phyloP scores from a whole-genome alignment of 306 rosid species.

The Cucurbita ficifolia region DNA sequence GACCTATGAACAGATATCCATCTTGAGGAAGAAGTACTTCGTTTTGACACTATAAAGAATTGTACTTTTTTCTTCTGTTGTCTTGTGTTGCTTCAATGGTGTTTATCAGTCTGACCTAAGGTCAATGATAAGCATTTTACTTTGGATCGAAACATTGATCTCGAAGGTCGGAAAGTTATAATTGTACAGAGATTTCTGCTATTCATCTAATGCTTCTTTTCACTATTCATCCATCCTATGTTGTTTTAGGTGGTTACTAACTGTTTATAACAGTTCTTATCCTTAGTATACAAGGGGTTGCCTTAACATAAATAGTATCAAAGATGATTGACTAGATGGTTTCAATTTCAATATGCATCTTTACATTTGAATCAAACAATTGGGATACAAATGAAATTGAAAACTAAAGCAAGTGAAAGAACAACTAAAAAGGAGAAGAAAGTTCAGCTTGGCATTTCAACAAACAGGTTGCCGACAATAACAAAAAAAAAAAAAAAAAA shows the following conservation, averaged over 20 bases:
- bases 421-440: background rate
- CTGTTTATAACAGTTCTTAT: background rate
- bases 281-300: background rate
- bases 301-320: background rate
- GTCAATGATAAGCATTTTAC: background rate
- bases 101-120: background rate
- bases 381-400: background rate
- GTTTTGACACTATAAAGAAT: background rate
- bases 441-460: background rate
- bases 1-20: background rate
- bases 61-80: background rate
- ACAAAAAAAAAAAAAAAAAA: background rate
- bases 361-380: conserved; percentile 9
- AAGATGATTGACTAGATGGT: background rate
- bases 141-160: background rate
- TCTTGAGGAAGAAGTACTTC: background rate
- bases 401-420: background rate
- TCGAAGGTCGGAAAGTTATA: background rate
- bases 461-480: background rate
- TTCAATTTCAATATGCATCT: background rate
- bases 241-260: background rate
- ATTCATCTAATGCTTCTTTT: background rate
- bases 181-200: background rate
- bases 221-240: background rate
- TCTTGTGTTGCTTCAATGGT: background rate